Base-by-base conservation (phyloP, 805 yeast species). In the Kodamaea restingae region DNA sequence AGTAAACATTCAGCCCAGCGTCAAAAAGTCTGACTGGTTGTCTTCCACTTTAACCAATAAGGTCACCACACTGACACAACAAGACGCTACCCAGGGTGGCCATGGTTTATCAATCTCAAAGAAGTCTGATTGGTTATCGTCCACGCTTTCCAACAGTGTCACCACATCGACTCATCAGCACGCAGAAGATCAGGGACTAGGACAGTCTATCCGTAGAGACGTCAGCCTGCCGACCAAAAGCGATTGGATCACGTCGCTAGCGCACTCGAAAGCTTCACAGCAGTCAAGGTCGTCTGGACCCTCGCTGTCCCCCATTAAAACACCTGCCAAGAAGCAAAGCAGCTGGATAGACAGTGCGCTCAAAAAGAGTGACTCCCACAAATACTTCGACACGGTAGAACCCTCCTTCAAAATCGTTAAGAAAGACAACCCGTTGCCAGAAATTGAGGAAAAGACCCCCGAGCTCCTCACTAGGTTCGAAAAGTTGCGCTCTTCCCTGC, bases 281-380 rank as follows among this genome's bases (percentile, higher is more conserved):
- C 15, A 42, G 30, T 20, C 33, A n/a, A 26, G 20, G 29, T 36
- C 41, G 8, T 35, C 26, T 12, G 35, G 31, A 1, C 37, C 32
- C 9, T 7, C 12, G 4, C 20, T 30, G 21, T 17, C 21, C 12
- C 32, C 32, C 4, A 18, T 15, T 17, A 30, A 17, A 21, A 5
- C 32, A 11, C 32, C 32, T 3, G 21, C 10, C 7, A 18, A 18
- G 39, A 41, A 41, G 18, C 44, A 41, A 12, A 39, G 38, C 9
- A 46, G 45, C 15, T 46, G 49, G 49, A 43, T 46, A 7, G 47
- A 46, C 24, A 46, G 49, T 32, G 49, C 49, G 2, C 31, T 46
- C 10, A 41, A 43, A 15, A 44, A 47, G 42, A 47, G 43, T 17
- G 53, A 47, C 18, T 40, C 46, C 7, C 41, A 43, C 28, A 36